phyloP scores from a whole-genome alignment of 2,329 filamentous ascomycete genomes.

The Aspergillus ustus region DNA sequence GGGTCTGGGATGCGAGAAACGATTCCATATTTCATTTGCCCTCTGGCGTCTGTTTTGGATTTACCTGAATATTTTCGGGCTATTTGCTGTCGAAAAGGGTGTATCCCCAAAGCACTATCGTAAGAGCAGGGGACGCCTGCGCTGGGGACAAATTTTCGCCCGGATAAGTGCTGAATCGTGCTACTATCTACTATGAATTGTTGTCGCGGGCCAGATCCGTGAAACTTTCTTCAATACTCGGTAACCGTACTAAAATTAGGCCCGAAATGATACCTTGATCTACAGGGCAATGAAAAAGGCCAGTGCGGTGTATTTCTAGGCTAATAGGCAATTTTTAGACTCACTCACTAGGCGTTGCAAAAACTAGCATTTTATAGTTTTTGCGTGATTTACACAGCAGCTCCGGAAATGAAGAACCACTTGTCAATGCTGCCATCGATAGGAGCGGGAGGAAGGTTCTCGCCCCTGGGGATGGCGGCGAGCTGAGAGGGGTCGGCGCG shows the following conservation, averaged over 20 bases:
- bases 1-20: neutral
- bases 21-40: neutral
- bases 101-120: neutral
- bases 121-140: neutral
- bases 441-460: conserved; percentile 82
- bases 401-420: conserved; percentile 99
- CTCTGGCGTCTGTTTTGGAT: neutral
- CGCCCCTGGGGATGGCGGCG: conserved; percentile 74
- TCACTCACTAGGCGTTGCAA: conserved; percentile 19
- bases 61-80: no score
- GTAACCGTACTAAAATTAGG: neutral
- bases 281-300: neutral
- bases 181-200: neutral
- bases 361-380: conserved; percentile 36
- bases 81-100: no score
- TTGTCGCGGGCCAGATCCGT: neutral
- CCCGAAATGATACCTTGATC: neutral
- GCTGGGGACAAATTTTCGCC: neutral
- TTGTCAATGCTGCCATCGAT: conserved; percentile 98
- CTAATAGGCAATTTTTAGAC: conserved; percentile 6
- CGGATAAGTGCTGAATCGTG: neutral
- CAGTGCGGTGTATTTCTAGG: conserved; percentile 7
- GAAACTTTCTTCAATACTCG: neutral
- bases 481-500: conserved; percentile 72
- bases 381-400: conserved; percentile 68